Conservation (phyloP, 371 early-diverging fungal genomes). For the Rhizopus arrhizus region DNA sequence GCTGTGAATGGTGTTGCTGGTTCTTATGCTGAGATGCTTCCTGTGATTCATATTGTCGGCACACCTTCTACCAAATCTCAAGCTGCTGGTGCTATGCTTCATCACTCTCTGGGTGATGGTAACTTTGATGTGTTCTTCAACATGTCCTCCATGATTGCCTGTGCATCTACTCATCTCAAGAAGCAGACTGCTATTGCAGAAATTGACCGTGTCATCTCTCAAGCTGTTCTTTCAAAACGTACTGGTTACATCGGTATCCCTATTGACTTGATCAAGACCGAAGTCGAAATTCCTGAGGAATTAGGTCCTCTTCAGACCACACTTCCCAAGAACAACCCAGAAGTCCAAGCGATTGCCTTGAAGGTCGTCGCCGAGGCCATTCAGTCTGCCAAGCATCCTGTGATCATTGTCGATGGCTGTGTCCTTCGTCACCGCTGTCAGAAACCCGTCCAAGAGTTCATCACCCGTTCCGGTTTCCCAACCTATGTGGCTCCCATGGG, state of each 20-base stretch:
- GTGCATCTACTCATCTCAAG: conserved; percentile 38
- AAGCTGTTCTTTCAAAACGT: conserved; percentile 25
- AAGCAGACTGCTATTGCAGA: conserved; percentile 37
- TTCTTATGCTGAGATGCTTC: conserved; percentile 56
- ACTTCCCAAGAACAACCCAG: conserved; percentile 25
- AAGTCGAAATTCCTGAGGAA: conserved; percentile 26
- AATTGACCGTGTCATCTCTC: conserved; percentile 44
- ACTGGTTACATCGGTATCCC: conserved; percentile 55
- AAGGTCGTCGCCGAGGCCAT: conserved; percentile 31
- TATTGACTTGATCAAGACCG: conserved; percentile 40
- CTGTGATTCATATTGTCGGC: conserved; percentile 61
- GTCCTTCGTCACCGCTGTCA: conserved; percentile 38
- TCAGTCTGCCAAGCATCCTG: conserved; percentile 35
- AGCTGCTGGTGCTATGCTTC: conserved; percentile 45
- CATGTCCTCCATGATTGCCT: conserved; percentile 46
- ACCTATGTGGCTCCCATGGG: conserved; percentile 53
- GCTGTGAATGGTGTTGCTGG: conserved; percentile 60
- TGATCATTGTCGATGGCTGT: conserved; percentile 53
- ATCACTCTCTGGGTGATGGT: conserved; percentile 61
- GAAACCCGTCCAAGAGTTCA: conserved; percentile 33
- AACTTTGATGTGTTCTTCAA: conserved; percentile 47
- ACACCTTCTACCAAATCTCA: conserved; percentile 46
- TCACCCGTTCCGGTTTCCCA: conserved; percentile 41
- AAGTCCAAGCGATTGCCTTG: conserved; percentile 31
- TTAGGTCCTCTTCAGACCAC: conserved; percentile 9